Conservation (phyloP, 495 filamentous ascomycete genomes). For the Penicillium ucsense region DNA sequence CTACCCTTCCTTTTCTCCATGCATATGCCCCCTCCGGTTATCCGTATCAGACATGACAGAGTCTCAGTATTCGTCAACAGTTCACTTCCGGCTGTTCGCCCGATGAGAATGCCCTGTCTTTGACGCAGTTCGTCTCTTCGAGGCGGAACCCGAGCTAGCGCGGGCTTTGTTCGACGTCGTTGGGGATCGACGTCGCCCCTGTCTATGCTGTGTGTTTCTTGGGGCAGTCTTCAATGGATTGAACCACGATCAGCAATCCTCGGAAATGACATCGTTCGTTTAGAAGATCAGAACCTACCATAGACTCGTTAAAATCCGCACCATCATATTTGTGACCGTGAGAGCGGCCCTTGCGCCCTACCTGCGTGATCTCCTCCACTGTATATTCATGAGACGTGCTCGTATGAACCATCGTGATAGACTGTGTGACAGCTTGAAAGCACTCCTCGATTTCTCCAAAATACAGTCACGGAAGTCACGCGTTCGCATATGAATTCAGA, state of each 20-base stretch:
- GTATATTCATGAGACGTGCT: slow-evolving; percentile 5
- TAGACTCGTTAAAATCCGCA: neutral
- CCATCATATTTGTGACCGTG: slow-evolving; percentile 3
- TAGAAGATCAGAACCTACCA: neutral
- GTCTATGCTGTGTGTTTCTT: neutral
- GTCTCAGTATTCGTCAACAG: too few species aligned
- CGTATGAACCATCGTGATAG: neutral
- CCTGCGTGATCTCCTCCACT: slow-evolving; percentile 2
- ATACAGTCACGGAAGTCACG: neutral
- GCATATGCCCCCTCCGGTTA: too few species aligned
- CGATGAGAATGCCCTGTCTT: slow-evolving; percentile 2
- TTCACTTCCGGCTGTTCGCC: neutral
- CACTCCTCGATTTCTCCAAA: too few species aligned
- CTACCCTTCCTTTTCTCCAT: neutral
- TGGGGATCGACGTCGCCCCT: slow-evolving; percentile 8
- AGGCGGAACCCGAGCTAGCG: slow-evolving; percentile 11
- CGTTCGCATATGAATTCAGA: neutral
- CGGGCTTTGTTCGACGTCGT: slow-evolving; percentile 6
- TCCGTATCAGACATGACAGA: too few species aligned
- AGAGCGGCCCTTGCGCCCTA: neutral
- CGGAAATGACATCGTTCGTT: neutral
- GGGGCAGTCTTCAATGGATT: neutral
- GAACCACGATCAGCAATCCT: neutral
- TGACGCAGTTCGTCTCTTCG: slow-evolving; percentile 4
- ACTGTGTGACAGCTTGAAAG: too few species aligned